Base-by-base conservation (phyloP, 129 eudicot genomes). In the Artemisia annua region DNA sequence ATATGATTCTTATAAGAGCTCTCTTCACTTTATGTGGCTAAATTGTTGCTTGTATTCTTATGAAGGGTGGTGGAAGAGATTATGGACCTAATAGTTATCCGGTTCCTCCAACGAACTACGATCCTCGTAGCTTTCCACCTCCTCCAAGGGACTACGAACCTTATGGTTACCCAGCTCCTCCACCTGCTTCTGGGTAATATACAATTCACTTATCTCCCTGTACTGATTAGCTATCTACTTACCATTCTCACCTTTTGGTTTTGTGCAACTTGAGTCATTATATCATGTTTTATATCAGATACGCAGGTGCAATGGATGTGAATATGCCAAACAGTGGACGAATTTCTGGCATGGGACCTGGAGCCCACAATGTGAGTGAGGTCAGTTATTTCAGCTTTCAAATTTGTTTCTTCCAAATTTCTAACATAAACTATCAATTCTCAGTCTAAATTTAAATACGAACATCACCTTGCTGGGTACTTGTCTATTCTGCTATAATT, bases 1-100 rank as follows among this genome's bases (percentile, higher is more conserved):
- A 62, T 30, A 28, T 20, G 48, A 12, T 62, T 62, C 4, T 13
- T 39, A 39, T 39, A 39, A 39, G 17, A 62, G 14, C 4, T 62
- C 19, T 14, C 32, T 3, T 22, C n/a, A 24, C 2, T 14, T 14
- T 22, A 57, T 17, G 30, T 78, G 44, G 74, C 73, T 82, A 56
- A 70, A 56, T 65, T 60, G 12, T 71, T 54, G 43, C 22, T 12
- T 32, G 13, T 74, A 16, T 39, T 71, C 16, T 54, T 75, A 32
- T 81, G 67, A 69, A 86, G 92, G 87, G 79, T 55, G 84, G 82
- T 71, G 78, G 77, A 68, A 82, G 80, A 54, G 87, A 85, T 9
- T 82, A 81, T 74, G 89, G 35, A 67, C 58, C 87, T 69, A 78
- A 71, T 8, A 77, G 86, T 48, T 90, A 83, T 74, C 82, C 80